Conservation (phyloP, 1,284 basidiomycete genomes). For the Trametes hirsuta region DNA sequence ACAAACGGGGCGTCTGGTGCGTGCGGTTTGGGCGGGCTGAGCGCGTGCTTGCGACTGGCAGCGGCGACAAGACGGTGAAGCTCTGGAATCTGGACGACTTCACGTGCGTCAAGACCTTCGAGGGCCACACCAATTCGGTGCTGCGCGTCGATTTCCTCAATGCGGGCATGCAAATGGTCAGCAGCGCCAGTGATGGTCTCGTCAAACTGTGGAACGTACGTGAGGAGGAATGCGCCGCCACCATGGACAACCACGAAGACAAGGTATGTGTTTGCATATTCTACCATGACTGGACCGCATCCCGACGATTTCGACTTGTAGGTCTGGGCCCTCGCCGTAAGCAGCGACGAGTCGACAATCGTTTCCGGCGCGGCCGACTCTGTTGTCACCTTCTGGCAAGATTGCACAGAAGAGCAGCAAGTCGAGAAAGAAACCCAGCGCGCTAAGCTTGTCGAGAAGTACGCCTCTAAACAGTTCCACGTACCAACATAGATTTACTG, state of each 20-base stretch:
- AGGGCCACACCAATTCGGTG: slow-evolving; percentile 98
- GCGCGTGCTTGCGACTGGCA: slow-evolving; percentile 88
- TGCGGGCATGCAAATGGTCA: slow-evolving; percentile 84
- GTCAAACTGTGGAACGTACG: slow-evolving; percentile 95
- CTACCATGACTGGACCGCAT: neutral
- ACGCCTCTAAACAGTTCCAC: slow-evolving; percentile 34
- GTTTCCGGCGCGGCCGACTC: slow-evolving; percentile 96
- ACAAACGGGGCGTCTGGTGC: slow-evolving; percentile 96
- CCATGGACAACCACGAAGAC: slow-evolving; percentile 96
- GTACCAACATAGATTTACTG: slow-evolving; percentile 2
- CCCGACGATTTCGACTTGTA: slow-evolving; percentile 35
- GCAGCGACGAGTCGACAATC: slow-evolving; percentile 76
- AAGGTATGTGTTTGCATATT: slow-evolving; percentile 59
- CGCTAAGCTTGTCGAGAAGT: slow-evolving; percentile 79
- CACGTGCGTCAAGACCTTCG: slow-evolving; percentile 92
- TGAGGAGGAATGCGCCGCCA: slow-evolving; percentile 86
- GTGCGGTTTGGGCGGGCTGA: slow-evolving; percentile 88
- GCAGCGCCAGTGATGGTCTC: slow-evolving; percentile 90
- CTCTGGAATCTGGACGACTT: slow-evolving; percentile 94
- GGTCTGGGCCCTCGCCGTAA: slow-evolving; percentile 93
- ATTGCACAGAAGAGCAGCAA: slow-evolving; percentile 84
- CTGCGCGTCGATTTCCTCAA: slow-evolving; percentile 90
- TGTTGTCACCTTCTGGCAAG: slow-evolving; percentile 91
- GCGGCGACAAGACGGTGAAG: slow-evolving; percentile 93
- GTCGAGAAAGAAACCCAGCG: slow-evolving; percentile 73